Percentiles rank a stretch among this genome's conserved stretches.
These are phyloP conservation scores for Patellifolia procumbens DNA, from an alignment of 179 eudicot species.

Conservation along the genomic window DNA sequence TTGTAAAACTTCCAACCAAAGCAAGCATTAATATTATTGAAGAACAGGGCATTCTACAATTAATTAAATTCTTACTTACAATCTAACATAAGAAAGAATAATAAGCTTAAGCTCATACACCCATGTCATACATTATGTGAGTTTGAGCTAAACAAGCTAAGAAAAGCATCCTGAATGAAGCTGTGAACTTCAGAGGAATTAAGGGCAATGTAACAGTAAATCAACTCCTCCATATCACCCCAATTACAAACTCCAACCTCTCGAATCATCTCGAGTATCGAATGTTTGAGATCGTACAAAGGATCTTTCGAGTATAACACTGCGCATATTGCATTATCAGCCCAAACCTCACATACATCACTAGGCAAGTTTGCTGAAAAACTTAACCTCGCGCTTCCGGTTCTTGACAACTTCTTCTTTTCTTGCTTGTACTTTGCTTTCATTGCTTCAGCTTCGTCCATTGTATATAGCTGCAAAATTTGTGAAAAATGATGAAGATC, in stretches of 20 bases:
- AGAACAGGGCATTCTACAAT: constrained; percentile 11
- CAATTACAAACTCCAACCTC: constrained; percentile 49
- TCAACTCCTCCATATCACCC: constrained; percentile 69
- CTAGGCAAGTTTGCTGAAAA: constrained; percentile 66
- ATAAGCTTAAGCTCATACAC: background rate
- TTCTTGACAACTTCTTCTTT: constrained; percentile 13
- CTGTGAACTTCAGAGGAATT: constrained; percentile 58
- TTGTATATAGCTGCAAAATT: background rate
- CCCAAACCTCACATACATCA: constrained; percentile 49
- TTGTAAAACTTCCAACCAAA: background rate
- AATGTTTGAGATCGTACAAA: constrained; percentile 45
- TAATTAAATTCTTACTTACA: background rate
- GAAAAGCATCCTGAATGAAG: constrained; percentile 60
- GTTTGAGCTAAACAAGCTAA: constrained; percentile 33
- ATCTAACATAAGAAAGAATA: background rate
- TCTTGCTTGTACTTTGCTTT: background rate
- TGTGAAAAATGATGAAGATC: background rate
- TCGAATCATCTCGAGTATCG: constrained; percentile 55
- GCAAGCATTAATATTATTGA: background rate
- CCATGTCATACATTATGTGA: background rate
- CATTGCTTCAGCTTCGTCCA: background rate
- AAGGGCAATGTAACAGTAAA: constrained; percentile 66
- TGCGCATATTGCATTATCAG: constrained; percentile 54
- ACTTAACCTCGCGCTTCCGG: constrained; percentile 39
- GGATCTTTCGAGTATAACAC: constrained; percentile 59